Percentiles rank a stretch among this genome's conserved stretches.
Evolutionary conservation across 768 basidiomycete species (phyloP).

Genomic region (Naganishia vaughanmartiniae): DNA sequence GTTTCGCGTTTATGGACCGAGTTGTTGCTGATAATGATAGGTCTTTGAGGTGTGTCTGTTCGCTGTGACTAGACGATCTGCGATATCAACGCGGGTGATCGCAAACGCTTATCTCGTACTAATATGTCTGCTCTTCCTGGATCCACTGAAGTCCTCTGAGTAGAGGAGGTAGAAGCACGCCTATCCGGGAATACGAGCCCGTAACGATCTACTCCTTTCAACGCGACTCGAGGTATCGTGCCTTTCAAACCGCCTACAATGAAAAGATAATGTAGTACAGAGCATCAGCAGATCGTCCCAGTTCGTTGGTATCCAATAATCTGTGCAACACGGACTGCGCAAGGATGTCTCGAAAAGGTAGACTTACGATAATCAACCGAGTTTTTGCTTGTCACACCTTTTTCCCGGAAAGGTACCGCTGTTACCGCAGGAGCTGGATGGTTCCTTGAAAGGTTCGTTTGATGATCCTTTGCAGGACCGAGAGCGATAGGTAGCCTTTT

Average conservation of each 20-base stretch:
- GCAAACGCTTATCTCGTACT: neutral
- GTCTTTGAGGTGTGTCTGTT: no score
- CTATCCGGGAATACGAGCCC: neutral
- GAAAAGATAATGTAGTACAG: neutral
- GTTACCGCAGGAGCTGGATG: neutral
- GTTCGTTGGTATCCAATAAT: neutral
- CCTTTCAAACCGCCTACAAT: neutral
- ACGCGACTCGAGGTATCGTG: neutral
- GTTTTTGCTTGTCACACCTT: neutral
- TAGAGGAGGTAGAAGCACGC: neutral
- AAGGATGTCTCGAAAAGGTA: neutral
- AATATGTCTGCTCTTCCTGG: neutral
- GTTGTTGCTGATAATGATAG: no score
- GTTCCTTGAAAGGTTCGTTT: neutral
- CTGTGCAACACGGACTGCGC: neutral
- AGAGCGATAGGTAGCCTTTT: no score
- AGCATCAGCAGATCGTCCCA: neutral
- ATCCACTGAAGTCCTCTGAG: neutral
- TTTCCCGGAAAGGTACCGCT: neutral
- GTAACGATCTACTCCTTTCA: conserved; percentile 1
- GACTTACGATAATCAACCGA: neutral
- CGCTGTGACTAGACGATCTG: no score
- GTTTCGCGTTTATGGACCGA: no score
- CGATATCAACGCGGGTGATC: neutral
- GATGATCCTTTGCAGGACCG: no score